Base-by-base conservation (phyloP, 345 rosid genomes). In the Brassica incana region DNA sequence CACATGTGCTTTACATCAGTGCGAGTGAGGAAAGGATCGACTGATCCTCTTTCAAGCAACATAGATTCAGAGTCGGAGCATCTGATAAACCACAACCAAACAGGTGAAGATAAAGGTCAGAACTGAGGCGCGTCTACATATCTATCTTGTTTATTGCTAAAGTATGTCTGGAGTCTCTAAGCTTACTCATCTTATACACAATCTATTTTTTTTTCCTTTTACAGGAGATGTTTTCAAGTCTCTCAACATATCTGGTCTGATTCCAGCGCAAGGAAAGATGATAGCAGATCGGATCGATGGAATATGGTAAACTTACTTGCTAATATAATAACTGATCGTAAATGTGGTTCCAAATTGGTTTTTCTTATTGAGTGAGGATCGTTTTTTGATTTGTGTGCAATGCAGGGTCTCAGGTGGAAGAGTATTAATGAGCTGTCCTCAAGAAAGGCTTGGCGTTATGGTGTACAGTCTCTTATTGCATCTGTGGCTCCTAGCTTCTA, bases 141-240 rank as follows among this genome's bases (percentile, higher is more conserved):
- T 64, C 69, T 30, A 27, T 73, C 71, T 59, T 40, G 5, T 5
- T 75, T 64, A 56, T 63, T 56, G 56, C 62, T 18, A 43, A 70
- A 29, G 35, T 78, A 65, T 18, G 27, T 72, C 29, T 12, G 18
- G 62, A 14, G 12, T 52, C 61, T 58, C 62, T 29, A 30, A 48
- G 9, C 40, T 52, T n/a, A 32, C 58, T 64, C 65, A 58, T 56
- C 48, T 71, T 58, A 73, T 65, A 48, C 70, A 40, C 32, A 32
- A 12, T 43, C 6, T 43, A 20, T 72, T 59, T 25, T 71, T 69
- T 66, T 23, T 23, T 23, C 25, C 61, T 63, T 82, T 27, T 6
- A 75, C 92, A 95, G 97, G 97, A 77, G 97, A 90, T 72, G 83
- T 81, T 65, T 92, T 95, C 87, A 95, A 89, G 88, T 88, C 97